phyloP scores from a whole-genome alignment of 108 stramenopile species.

The Skeletonema potamos region DNA sequence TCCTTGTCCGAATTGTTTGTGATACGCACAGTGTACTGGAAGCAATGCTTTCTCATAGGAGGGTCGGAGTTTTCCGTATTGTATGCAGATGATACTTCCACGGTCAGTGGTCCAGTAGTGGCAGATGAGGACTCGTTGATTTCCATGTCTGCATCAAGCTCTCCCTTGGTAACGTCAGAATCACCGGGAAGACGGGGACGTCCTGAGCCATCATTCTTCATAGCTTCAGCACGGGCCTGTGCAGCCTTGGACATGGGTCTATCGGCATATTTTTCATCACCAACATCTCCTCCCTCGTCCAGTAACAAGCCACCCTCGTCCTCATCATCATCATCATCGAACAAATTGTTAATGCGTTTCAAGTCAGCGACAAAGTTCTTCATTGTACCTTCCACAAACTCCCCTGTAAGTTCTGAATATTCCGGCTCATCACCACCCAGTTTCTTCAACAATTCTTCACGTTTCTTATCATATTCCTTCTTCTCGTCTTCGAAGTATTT shows the following conservation, averaged over 20 bases:
- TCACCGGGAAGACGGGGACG: conserved; percentile 84
- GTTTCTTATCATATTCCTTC: conserved; percentile 39
- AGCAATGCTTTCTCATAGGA: conserved; percentile 91
- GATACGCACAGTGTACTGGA: conserved; percentile 91
- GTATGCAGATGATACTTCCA: conserved; percentile 84
- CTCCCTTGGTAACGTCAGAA: conserved; percentile 71
- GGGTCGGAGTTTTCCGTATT: conserved; percentile 90
- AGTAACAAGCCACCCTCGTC: conserved; percentile 5
- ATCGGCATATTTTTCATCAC: conserved; percentile 23
- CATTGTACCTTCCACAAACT: conserved; percentile 18
- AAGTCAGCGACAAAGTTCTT: conserved; percentile 27
- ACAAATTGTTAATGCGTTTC: conserved; percentile 16
- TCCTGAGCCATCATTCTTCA: conserved; percentile 47
- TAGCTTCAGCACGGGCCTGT: conserved; percentile 64
- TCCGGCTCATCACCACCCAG: conserved; percentile 9
- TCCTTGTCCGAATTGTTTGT: conserved; percentile 87
- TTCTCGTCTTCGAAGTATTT: conserved; percentile 27
- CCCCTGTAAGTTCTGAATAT: conserved; percentile 4
- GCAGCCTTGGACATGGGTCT: conserved; percentile 60
- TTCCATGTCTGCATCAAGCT: conserved; percentile 43
- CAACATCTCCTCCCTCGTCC: conserved; percentile 18
- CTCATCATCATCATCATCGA: conserved; percentile 31
- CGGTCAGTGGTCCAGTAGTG: conserved; percentile 71
- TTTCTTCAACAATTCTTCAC: conserved; percentile 60
- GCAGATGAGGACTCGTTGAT: conserved; percentile 60